These are phyloP conservation scores for Mucor mucedo DNA, from an alignment of 371 early-diverging fungal genomes.

Conservation along the genomic window DNA sequence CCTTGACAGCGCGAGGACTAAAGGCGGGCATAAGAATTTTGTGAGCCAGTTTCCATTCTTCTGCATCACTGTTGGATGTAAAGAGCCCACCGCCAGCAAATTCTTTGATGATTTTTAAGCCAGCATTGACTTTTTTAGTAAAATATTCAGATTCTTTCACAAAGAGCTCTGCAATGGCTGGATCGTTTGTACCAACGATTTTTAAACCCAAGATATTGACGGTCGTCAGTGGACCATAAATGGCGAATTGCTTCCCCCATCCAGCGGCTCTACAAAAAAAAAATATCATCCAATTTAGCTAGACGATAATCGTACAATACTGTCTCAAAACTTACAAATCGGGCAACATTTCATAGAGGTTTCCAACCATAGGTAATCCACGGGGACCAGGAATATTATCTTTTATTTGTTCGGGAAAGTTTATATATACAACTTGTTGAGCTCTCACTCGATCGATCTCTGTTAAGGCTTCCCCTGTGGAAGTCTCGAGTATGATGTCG, in stretches of 20 bases:
- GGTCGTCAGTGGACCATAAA: constrained; percentile 37
- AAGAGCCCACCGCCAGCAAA: constrained; percentile 50
- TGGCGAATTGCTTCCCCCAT: constrained; percentile 28
- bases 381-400: constrained; percentile 33
- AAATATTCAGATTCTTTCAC: constrained; percentile 48
- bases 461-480: constrained; percentile 20
- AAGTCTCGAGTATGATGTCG: constrained; percentile 20
- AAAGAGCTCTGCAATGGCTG: constrained; percentile 40
- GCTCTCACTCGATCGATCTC: constrained; percentile 26
- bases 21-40: constrained; percentile 63
- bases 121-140: constrained; percentile 35
- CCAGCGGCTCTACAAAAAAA: constrained; percentile 25
- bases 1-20: constrained; percentile 44
- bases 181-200: constrained; percentile 37
- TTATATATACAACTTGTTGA: constrained; percentile 35
- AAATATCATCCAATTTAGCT: neutral
- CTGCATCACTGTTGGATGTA: constrained; percentile 48
- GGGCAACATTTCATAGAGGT: constrained; percentile 43
- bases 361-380: constrained; percentile 39
- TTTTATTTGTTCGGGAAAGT: constrained; percentile 28
- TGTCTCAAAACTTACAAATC: constrained; percentile 30
- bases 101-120: constrained; percentile 36
- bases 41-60: constrained; percentile 57
- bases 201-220: constrained; percentile 28
- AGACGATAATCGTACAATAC: neutral